phyloP scores from a whole-genome alignment of 2,329 filamentous ascomycete species.

The Microcera coccophila region DNA sequence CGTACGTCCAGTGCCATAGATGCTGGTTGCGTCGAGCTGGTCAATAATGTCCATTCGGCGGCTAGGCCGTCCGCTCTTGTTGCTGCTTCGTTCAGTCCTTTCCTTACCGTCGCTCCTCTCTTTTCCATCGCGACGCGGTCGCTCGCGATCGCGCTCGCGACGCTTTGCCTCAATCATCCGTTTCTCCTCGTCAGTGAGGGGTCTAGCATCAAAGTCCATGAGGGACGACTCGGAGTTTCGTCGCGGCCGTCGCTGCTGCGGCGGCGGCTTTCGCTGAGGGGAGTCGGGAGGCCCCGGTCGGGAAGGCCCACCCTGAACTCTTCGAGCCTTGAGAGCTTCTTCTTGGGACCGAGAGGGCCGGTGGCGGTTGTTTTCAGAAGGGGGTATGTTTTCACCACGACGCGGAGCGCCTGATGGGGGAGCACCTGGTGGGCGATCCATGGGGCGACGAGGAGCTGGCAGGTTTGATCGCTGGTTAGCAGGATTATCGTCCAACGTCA shows the following conservation, averaged over 20 bases:
- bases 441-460: constrained; percentile 38
- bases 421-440: constrained; percentile 19
- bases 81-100: constrained; percentile 28
- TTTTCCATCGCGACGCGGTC: constrained; percentile 21
- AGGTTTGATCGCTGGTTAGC: constrained; percentile 32
- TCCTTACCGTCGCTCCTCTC: constrained; percentile 41
- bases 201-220: constrained; percentile 54
- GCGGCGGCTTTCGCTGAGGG: constrained; percentile 33
- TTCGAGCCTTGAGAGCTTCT: constrained; percentile 54
- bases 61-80: constrained; percentile 46
- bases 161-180: constrained; percentile 37
- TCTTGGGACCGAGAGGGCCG: constrained; percentile 65
- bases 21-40: constrained; percentile 91
- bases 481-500: constrained; percentile 61
- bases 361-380: constrained; percentile 43
- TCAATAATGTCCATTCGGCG: constrained; percentile 82
- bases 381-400: constrained; percentile 45
- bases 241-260: constrained; percentile 53
- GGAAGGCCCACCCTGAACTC: constrained; percentile 32
- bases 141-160: constrained; percentile 24
- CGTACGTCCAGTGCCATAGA: constrained; percentile 88
- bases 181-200: constrained; percentile 53
- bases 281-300: constrained; percentile 33
- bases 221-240: constrained; percentile 80
- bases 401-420: constrained; percentile 19